phyloP scores from a whole-genome alignment of 2,329 filamentous ascomycete species.

The Colletotrichum tropicale region DNA sequence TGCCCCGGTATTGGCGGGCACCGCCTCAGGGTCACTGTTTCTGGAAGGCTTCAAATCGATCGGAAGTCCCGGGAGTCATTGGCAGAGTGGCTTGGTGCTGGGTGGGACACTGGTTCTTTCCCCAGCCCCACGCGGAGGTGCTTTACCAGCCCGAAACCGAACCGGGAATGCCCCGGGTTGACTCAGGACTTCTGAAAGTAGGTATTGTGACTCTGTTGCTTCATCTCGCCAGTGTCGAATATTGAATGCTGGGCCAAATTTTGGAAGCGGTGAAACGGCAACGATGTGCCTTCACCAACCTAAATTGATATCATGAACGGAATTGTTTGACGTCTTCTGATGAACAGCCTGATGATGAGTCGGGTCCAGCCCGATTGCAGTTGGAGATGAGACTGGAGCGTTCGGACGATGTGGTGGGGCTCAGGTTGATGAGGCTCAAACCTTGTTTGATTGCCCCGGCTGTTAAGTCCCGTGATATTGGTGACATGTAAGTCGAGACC shows the following conservation, averaged over 20 bases:
- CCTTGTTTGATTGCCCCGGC: neutral
- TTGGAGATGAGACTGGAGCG: neutral
- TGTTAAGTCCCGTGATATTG: neutral
- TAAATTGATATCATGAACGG: fast-evolving
- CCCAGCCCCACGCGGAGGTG: neutral
- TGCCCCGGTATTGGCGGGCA: neutral
- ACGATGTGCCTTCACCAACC: neutral
- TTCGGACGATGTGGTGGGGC: neutral
- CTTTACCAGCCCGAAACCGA: neutral
- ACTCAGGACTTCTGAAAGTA: neutral
- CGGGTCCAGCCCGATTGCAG: neutral
- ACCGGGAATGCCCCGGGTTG: neutral
- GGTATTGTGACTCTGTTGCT: neutral
- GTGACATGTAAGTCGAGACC: neutral
- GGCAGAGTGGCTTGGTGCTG: neutral
- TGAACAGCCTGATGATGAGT: neutral
- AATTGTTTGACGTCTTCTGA: neutral
- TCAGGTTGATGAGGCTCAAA: neutral
- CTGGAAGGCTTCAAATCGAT: neutral
- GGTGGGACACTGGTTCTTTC: neutral
- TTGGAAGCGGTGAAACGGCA: neutral
- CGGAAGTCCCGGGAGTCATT: neutral
- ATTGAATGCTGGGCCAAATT: neutral
- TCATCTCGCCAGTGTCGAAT: neutral
- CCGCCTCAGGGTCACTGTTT: neutral